Conservation (phyloP, 805 yeast species). For the Kregervanrija pseudodelftensis region DNA sequence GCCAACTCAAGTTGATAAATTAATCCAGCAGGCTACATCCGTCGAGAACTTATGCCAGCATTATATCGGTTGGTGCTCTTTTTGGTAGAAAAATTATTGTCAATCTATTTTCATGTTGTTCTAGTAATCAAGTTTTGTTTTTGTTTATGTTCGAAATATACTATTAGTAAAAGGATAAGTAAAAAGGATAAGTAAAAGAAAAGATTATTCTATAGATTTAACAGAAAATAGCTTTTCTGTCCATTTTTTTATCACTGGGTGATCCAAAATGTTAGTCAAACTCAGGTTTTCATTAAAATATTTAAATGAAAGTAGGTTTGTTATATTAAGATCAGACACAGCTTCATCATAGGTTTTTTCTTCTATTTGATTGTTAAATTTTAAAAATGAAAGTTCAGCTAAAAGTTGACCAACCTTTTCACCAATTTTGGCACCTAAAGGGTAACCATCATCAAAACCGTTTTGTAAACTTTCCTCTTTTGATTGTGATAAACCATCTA, state of each 20-base stretch:
- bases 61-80: conserved; percentile 98
- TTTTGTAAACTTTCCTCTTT: conserved; percentile 64
- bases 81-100: conserved; percentile 59
- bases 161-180: too few species aligned
- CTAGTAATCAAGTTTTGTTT: too few species aligned
- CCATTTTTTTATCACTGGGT: conserved; percentile 25
- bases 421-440: conserved; percentile 68
- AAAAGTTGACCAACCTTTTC: conserved; percentile 55
- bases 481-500: conserved; percentile 68
- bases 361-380: conserved; percentile 4
- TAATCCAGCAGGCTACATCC: conserved; percentile 93
- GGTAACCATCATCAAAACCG: conserved; percentile 80
- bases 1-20: conserved; percentile 84
- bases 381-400: conserved; percentile 31
- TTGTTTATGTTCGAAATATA: too few species aligned
- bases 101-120: neutral
- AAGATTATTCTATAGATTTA: neutral
- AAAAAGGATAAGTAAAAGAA: too few species aligned
- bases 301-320: conserved; percentile 45
- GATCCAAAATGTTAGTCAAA: conserved; percentile 24
- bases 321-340: conserved; percentile 47
- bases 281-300: conserved; percentile 48
- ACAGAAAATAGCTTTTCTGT: neutral
- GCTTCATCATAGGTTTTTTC: conserved; percentile 28
- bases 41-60: conserved; percentile 95